Conservation (phyloP, 768 basidiomycete genomes). For the Pulveroboletus sp. region DNA sequence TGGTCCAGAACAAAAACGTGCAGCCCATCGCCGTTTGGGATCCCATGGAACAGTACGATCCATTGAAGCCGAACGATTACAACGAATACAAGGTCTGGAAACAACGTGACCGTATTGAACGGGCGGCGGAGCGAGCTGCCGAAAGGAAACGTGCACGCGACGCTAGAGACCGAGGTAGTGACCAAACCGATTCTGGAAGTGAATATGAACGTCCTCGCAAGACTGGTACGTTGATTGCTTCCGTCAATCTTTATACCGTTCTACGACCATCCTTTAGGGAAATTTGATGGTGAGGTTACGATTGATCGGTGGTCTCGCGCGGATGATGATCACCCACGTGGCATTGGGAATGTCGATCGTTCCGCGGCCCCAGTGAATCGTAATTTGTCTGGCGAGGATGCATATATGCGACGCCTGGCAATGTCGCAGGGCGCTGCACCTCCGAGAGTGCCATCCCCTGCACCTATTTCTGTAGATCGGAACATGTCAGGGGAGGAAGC, state of each 20-base stretch:
- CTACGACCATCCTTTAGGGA: conserved; percentile 32
- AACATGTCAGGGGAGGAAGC: conserved; percentile 74
- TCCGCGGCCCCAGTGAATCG: conserved; percentile 41
- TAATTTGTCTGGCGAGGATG: conserved; percentile 71
- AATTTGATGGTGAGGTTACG: conserved; percentile 37
- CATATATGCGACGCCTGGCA: conserved; percentile 72
- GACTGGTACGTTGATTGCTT: conserved; percentile 44
- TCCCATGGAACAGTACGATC: conserved; percentile 76
- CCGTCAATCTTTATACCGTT: background rate
- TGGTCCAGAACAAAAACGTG: conserved; percentile 54
- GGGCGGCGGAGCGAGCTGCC: conserved; percentile 55
- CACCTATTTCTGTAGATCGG: conserved; percentile 40
- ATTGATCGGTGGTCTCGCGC: conserved; percentile 53
- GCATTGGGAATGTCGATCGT: conserved; percentile 14
- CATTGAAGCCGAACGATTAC: conserved; percentile 82
- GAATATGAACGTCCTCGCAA: conserved; percentile 66
- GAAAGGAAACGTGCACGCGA: conserved; percentile 57
- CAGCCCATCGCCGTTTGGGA: conserved; percentile 63
- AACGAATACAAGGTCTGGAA: conserved; percentile 84
- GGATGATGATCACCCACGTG: conserved; percentile 42
- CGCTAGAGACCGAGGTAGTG: conserved; percentile 44
- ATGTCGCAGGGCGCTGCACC: conserved; percentile 45
- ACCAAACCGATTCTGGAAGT: conserved; percentile 66
- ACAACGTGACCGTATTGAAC: conserved; percentile 68
- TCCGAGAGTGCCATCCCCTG: conserved; percentile 21